Evolutionary conservation across 306 rosid species (phyloP).

Genomic region (Oemleria cerasiformis): DNA sequence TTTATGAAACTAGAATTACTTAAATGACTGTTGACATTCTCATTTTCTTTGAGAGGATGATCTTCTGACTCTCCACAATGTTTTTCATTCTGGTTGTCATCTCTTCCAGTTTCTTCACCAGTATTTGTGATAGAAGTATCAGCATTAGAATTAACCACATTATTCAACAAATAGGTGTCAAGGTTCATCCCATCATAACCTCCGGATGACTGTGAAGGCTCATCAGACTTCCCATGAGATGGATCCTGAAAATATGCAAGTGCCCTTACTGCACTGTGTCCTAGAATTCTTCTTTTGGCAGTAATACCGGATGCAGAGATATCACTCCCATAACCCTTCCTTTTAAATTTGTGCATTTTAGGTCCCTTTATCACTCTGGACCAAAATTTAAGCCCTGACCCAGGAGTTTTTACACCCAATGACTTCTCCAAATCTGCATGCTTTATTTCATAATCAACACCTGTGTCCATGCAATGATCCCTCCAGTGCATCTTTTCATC

Average conservation of each 20-base stretch:
- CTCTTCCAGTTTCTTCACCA: conserved; percentile 25
- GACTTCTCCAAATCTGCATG: conserved; percentile 85
- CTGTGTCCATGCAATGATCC: conserved; percentile 73
- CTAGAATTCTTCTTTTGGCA: conserved; percentile 65
- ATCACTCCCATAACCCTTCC: conserved; percentile 59
- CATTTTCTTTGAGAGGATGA: conserved; percentile 25
- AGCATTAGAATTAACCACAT: conserved; percentile 37
- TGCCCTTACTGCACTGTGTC: conserved; percentile 66
- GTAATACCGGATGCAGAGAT: conserved; percentile 40
- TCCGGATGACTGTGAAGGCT: conserved; percentile 34
- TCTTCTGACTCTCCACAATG: conserved; percentile 26
- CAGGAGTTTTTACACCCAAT: conserved; percentile 64
- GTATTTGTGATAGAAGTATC: conserved; percentile 22
- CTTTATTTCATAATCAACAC: conserved; percentile 67
- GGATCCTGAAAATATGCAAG: conserved; percentile 52
- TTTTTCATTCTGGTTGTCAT: conserved; percentile 23
- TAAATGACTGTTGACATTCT: conserved; percentile 25
- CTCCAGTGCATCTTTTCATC: conserved; percentile 57
- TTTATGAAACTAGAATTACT: conserved; percentile 21
- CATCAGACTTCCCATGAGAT: conserved; percentile 38
- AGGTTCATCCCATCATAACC: conserved; percentile 35
- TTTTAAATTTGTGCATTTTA: conserved; percentile 47
- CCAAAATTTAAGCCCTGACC: conserved; percentile 62
- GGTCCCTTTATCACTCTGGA: conserved; percentile 52
- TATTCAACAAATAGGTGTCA: conserved; percentile 40